Evolutionary conservation across 345 rosid genomes (phyloP).

Genomic region (Syzygium aqueum): DNA sequence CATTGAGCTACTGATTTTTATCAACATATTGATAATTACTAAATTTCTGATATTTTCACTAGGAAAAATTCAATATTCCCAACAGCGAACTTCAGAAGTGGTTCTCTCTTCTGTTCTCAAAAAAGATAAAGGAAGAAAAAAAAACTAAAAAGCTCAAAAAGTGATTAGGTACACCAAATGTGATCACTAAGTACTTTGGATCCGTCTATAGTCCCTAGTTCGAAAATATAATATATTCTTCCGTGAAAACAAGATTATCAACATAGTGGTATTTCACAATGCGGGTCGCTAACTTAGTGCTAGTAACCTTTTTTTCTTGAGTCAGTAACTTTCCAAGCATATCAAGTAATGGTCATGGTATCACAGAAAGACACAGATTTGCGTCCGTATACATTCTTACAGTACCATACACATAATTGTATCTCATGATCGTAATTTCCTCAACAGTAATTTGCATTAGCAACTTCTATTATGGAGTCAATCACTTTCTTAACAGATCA

Average conservation of each 20-base stretch:
- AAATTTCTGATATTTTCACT: background rate
- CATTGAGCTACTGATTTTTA: background rate
- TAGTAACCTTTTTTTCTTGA: background rate
- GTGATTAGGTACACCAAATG: background rate
- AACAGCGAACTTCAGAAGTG: background rate
- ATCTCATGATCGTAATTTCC: background rate
- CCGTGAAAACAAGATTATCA: background rate
- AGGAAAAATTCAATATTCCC: background rate
- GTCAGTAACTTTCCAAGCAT: background rate
- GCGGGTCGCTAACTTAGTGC: background rate
- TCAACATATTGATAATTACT: background rate
- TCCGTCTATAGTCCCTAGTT: background rate
- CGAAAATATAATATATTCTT: background rate
- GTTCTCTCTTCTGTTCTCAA: background rate
- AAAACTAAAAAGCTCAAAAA: background rate
- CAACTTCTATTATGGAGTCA: background rate
- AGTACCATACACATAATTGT: background rate
- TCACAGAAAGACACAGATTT: background rate
- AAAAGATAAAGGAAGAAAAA: background rate
- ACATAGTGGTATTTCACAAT: background rate
- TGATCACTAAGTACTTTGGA: background rate
- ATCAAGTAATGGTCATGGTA: background rate
- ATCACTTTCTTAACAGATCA: background rate
- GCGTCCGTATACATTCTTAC: background rate
- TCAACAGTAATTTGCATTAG: background rate